Base-by-base conservation (phyloP, 2,329 filamentous ascomycete genomes). In the Corniculantispora saksenae region DNA sequence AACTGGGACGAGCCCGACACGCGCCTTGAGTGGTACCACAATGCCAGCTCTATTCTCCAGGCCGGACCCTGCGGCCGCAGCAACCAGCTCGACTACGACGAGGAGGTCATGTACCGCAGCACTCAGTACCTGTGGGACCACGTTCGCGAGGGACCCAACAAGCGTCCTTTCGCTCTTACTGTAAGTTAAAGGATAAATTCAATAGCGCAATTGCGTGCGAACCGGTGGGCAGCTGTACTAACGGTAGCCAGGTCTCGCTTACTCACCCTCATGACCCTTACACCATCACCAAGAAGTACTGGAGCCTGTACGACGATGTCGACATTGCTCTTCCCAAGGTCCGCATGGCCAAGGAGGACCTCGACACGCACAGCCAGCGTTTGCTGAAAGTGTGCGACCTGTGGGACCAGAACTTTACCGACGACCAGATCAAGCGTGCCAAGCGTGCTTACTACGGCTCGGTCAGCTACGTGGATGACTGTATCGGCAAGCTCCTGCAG, bases 261-360 rank as follows among this genome's bases (percentile, higher is more conserved):
- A 97, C 94, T 8, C 94, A 97, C 77, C 94, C 94, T 19, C 94
- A 97, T 76, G 94, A 97, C 73, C 94, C 94, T 0, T 97, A 97
- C 78, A 94, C 93, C 65, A 97, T 97, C 76, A 92, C 94, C 70
- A 87, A 92, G 74, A 92, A 97, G 78, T 97, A 92, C 79, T 97
- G 94, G 94, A 92, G 97, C 74, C 77, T 91, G 70, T 97, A 97
- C 77, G 91, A 97, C 74, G 91, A 84, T 68, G 92, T 96, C 17
- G 93, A 97, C 62, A 96, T 97, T 73, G 87, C 90, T 8, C 80
- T 97, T 66, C 94, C 94, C 32, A 88, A 91, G 72, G 89, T 94
- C 54, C 84, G 84, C 64, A 91, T 97, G 66, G 86, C 90, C 35
- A 89, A 93, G 73, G 90, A 94, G 69, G 84, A 96, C 74, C 90